phyloP scores from a whole-genome alignment of 2,329 filamentous ascomycete genomes.

The Fusarium beomiforme region DNA sequence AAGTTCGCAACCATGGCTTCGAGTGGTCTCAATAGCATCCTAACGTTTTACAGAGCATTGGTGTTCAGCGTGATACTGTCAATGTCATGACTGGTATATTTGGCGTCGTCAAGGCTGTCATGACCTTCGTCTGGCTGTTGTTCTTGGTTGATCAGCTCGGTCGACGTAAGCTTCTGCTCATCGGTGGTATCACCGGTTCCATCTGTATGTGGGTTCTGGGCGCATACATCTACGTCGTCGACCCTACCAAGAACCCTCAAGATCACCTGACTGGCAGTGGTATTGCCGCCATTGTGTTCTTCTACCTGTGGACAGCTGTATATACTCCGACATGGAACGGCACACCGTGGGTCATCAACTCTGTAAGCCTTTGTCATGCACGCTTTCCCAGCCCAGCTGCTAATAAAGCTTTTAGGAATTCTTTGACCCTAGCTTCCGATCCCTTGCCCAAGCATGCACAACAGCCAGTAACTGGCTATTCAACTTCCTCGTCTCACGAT shows the following conservation, averaged over 20 bases:
- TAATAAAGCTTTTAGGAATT: conserved; percentile 49
- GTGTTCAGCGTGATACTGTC: conserved; percentile 28
- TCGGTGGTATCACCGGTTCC: conserved; percentile 67
- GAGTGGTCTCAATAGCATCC: fast-evolving
- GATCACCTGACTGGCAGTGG: conserved; percentile 55
- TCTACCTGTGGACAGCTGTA: conserved; percentile 68
- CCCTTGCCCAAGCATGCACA: conserved; percentile 67
- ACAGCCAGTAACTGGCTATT: conserved; percentile 66
- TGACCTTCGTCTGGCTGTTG: conserved; percentile 72
- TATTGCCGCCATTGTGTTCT: conserved; percentile 70
- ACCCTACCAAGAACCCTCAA: conserved; percentile 44
- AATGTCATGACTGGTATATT: conserved; percentile 72
- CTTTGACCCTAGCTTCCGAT: conserved; percentile 57
- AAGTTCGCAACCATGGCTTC: fast-evolving
- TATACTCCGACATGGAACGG: conserved; percentile 70
- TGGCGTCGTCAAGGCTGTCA: conserved; percentile 71
- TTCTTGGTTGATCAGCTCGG: conserved; percentile 67
- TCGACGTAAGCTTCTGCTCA: conserved; percentile 63
- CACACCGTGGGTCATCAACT: conserved; percentile 64
- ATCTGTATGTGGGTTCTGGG: conserved; percentile 70
- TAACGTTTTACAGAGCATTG: conserved; percentile 2
- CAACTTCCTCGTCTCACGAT: conserved; percentile 64
- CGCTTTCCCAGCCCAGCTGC: fast-evolving
- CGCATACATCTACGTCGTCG: conserved; percentile 61
- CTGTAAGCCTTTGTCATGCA: not conserved